Percentiles rank a stretch among this genome's conserved stretches.
phyloP scores from a whole-genome alignment of 2,329 filamentous ascomycete genomes.

The Phialocephala subalpina region DNA sequence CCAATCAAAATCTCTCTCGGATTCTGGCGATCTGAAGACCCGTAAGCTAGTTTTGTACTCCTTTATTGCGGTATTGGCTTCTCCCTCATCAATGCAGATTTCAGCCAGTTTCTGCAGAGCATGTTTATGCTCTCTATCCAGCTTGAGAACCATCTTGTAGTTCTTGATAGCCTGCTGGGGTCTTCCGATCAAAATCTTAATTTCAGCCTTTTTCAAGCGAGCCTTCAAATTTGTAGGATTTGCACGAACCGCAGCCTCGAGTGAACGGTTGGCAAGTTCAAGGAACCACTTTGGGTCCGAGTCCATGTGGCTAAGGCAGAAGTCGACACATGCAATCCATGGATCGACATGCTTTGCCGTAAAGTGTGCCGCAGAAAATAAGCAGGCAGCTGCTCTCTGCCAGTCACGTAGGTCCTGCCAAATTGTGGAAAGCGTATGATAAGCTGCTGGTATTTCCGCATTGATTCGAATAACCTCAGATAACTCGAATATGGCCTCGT shows the following conservation, averaged over 20 bases:
- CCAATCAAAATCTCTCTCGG: conserved; percentile 59
- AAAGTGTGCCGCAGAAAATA: conserved; percentile 68
- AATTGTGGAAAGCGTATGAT: conserved; percentile 68
- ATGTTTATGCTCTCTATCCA: conserved; percentile 54
- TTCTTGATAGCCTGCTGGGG: conserved; percentile 62
- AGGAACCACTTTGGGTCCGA: conserved; percentile 2
- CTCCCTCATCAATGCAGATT: conserved; percentile 44
- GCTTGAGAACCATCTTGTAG: conserved; percentile 61
- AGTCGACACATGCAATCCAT: conserved; percentile 57
- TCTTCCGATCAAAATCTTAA: conserved; percentile 64
- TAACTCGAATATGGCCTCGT: conserved; percentile 64
- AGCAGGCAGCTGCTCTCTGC: conserved; percentile 64
- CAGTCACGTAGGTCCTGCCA: conserved; percentile 66
- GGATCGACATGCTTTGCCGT: conserved; percentile 65
- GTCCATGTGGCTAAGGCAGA: conserved; percentile 13
- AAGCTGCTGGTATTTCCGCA: conserved; percentile 71
- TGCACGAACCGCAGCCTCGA: conserved; percentile 62
- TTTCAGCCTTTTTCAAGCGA: conserved; percentile 65
- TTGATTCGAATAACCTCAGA: conserved; percentile 74
- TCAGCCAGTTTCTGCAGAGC: conserved; percentile 46
- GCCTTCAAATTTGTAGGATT: conserved; percentile 62
- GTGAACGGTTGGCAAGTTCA: conserved; percentile 27
- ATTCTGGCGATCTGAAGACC: conserved; percentile 34
- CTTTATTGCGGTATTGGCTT: conserved; percentile 43
- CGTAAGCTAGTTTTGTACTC: conserved; percentile 45